Conservation (phyloP, 345 rosid genomes). For the Stellera chamaejasme region DNA sequence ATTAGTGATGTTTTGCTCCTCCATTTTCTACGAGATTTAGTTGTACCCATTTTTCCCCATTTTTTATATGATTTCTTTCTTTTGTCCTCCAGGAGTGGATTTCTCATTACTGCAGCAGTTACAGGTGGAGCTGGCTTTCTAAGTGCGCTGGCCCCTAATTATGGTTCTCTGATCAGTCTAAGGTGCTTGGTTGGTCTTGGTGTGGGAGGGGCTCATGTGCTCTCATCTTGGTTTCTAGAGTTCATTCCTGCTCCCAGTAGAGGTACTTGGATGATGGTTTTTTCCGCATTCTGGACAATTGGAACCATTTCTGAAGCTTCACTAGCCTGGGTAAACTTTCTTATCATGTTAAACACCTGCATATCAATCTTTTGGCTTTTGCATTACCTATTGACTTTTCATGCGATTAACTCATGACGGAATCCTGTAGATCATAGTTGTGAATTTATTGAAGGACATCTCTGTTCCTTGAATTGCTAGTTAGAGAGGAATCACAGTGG, state of each 20-base stretch:
- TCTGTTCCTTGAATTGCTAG: too few species aligned
- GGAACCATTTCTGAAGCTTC: slow-evolving; percentile 81
- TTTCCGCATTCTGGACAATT: slow-evolving; percentile 77
- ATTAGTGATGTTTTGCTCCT: not conserved
- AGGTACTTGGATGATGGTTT: slow-evolving; percentile 92
- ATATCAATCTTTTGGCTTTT: not conserved
- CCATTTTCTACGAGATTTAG: not conserved
- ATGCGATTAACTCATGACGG: too few species aligned
- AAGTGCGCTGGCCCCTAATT: slow-evolving; percentile 74
- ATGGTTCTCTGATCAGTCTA: slow-evolving; percentile 37
- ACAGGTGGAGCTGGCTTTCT: slow-evolving; percentile 74
- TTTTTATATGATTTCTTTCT: slow-evolving; percentile 9
- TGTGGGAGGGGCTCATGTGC: slow-evolving; percentile 92
- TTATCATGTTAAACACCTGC: not conserved
- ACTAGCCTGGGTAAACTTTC: slow-evolving; percentile 66
- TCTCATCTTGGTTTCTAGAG: slow-evolving; percentile 82
- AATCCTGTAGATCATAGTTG: too few species aligned
- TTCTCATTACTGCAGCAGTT: slow-evolving; percentile 66
- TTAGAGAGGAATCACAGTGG: too few species aligned
- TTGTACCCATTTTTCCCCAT: not conserved
- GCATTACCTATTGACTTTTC: too few species aligned
- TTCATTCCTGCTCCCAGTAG: slow-evolving; percentile 85
- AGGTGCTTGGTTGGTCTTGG: slow-evolving; percentile 90
- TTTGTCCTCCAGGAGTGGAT: slow-evolving; percentile 59
- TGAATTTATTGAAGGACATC: not conserved